Base-by-base conservation (phyloP, 2,329 filamentous ascomycete species). In the Epichloe glyceriae region DNA sequence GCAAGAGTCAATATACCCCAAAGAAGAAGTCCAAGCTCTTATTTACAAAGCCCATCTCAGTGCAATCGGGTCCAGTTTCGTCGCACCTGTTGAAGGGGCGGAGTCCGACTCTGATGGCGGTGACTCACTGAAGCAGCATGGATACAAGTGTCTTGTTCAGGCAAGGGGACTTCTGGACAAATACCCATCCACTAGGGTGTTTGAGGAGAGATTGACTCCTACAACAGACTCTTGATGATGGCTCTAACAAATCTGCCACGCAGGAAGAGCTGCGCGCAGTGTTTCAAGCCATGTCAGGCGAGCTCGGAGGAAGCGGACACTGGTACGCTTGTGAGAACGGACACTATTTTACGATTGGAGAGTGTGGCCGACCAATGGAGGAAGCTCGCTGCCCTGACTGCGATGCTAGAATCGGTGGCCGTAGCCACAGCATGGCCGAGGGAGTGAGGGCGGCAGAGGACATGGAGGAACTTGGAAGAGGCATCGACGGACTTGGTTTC, bases 351-450 rank as follows among this genome's bases (percentile, higher is more conserved):
- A 78, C 80, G 0, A 71, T 85, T 34, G 81, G 80, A 1, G 78
- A 85, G 53, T 85, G 82, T 57, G 82, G 82, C 1, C 78, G 79
- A 72, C 78, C 82, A 0, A 83, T 84, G 78, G 54, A 86, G 61
- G 50, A 58, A 19, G 72, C 80, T 1, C 61, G 62, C 1, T 88
- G 83, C 56, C 80, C 82, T 0, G 74, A 86, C 56, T 87, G 83
- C 55, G 73, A 70, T 2, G 70, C 71, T 1, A 54, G 62, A 0
- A 72, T 86, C 33, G 82, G 82, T 2, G 82, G 83, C 0, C 59
- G 57, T 44, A 10, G 72, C 39, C 79, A 85, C 60, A 49, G 8
- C 8, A 53, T 72, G n/a, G 73, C 67, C 0, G 65, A 60, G 14
- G 82, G 82, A 2, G 78, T 82, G 2, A 67, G 60, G 12, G 67